These are phyloP conservation scores for Pseudogymnoascus sp. DNA, from an alignment of 2,329 filamentous ascomycete genomes.

Conservation along the genomic window DNA sequence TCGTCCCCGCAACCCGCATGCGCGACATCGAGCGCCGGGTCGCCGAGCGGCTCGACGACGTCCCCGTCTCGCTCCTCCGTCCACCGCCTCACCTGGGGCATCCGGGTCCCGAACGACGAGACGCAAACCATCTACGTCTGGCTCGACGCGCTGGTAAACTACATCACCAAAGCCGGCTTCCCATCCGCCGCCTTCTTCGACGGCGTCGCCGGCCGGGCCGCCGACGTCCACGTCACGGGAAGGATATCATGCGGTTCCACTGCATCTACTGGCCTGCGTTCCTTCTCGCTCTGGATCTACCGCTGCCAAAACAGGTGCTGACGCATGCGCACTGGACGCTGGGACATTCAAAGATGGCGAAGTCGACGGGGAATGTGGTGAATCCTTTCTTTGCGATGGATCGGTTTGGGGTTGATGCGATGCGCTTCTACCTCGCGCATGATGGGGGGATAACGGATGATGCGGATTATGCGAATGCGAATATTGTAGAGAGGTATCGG, in stretches of 20 bases:
- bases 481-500: slow-evolving; percentile 70
- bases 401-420: slow-evolving; percentile 76
- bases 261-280: slow-evolving; percentile 98
- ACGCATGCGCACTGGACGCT: slow-evolving; percentile 96
- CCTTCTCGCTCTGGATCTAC: slow-evolving; percentile 78
- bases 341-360: slow-evolving; percentile 89
- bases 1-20: slow-evolving; percentile 67
- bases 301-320: slow-evolving; percentile 70
- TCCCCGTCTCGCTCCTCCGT: too few relatives aligned
- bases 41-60: slow-evolving; percentile 68
- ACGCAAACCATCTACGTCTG: slow-evolving; percentile 95
- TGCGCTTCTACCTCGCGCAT: slow-evolving; percentile 83
- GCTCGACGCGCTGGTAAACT: slow-evolving; percentile 94
- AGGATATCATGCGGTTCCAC: slow-evolving; percentile 95
- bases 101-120: slow-evolving; percentile 76
- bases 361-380: slow-evolving; percentile 89
- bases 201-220: slow-evolving; percentile 69
- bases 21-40: slow-evolving; percentile 75
- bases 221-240: slow-evolving; percentile 84
- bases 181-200: slow-evolving; percentile 66
- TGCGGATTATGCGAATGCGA: slow-evolving; percentile 74
- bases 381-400: slow-evolving; percentile 89
- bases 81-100: slow-evolving; percentile 79
- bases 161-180: slow-evolving; percentile 81
- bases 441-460: slow-evolving; percentile 74